Conservation (phyloP, 495 filamentous ascomycete species). For the Xanthoparmelia taractica region DNA sequence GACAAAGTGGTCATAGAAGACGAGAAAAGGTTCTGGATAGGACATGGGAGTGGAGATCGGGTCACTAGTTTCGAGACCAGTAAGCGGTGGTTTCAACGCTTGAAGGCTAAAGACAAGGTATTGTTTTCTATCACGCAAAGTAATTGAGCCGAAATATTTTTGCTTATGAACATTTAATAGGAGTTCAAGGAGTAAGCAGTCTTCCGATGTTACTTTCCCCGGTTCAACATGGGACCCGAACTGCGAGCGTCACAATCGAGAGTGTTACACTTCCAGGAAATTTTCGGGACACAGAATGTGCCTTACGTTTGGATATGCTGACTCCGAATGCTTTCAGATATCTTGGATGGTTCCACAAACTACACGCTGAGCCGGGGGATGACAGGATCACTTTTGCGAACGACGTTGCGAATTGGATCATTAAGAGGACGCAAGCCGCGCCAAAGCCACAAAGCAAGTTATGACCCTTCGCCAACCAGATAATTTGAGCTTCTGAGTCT, state of each 20-base stretch:
- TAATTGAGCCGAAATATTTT: too few relatives aligned
- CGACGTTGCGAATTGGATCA: slow-evolving; percentile 70
- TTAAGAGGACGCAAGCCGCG: slow-evolving; percentile 30
- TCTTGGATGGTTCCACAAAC: slow-evolving; percentile 62
- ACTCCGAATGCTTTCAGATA: neutral
- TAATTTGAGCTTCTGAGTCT: neutral
- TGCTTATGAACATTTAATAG: too few relatives aligned
- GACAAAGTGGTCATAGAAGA: slow-evolving; percentile 28
- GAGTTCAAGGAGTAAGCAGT: slow-evolving; percentile 43
- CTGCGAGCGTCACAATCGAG: neutral
- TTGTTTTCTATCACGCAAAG: too few relatives aligned
- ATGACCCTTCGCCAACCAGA: neutral
- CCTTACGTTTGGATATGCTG: neutral
- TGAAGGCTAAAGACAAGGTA: slow-evolving; percentile 48
- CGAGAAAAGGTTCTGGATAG: slow-evolving; percentile 29
- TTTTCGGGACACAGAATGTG: neutral
- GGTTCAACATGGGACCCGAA: neutral
- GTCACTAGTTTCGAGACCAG: slow-evolving; percentile 55
- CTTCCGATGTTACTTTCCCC: neutral
- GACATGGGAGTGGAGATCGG: slow-evolving; percentile 47
- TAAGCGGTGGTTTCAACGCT: slow-evolving; percentile 51
- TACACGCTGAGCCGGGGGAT: slow-evolving; percentile 63
- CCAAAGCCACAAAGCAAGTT: slow-evolving; percentile 16
- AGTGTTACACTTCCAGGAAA: neutral
- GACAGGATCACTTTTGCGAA: slow-evolving; percentile 53